Conservation (phyloP, 768 basidiomycete species). For the Phlebiopsis gigantea region DNA sequence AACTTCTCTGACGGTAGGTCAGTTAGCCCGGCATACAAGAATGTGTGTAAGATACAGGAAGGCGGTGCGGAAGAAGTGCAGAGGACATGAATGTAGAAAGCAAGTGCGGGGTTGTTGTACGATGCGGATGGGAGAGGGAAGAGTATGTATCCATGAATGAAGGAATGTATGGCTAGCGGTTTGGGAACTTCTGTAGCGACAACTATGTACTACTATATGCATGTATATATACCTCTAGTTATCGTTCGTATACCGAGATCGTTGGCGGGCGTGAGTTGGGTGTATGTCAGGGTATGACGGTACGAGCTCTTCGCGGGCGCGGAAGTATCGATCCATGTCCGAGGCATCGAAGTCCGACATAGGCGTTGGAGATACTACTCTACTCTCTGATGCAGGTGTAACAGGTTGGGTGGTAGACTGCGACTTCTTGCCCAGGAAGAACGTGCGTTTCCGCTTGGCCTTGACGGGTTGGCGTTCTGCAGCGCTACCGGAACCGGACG, state of each 20-base stretch:
- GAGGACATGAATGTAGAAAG: not conserved
- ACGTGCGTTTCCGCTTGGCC: conserved; percentile 72
- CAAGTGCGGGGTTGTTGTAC: conserved; percentile 3
- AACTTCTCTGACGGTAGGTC: conserved; percentile 15
- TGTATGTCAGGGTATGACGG: conserved; percentile 23
- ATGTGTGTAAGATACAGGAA: conserved; percentile 12
- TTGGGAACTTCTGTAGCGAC: conserved; percentile 3
- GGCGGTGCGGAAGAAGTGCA: not conserved
- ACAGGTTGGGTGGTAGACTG: conserved; percentile 10
- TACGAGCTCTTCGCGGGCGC: conserved; percentile 29
- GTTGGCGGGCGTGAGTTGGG: conserved; percentile 18
- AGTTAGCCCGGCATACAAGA: not conserved
- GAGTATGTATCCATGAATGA: conserved; percentile 10
- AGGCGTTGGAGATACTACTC: conserved; percentile 28
- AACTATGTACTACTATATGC: not conserved
- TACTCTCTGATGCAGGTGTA: not conserved
- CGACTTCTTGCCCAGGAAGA: conserved; percentile 46
- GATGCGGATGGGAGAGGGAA: not conserved
- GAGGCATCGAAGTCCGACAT: conserved; percentile 60
- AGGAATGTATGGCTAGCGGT: conserved; percentile 5
- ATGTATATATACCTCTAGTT: conserved; percentile 6
- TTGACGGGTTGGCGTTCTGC: conserved; percentile 55
- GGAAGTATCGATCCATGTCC: conserved; percentile 76
- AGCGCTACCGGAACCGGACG: conserved; percentile 28
- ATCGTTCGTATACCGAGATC: conserved; percentile 9